Base-by-base conservation (phyloP, 371 early-diverging fungal genomes). In the Rhizomucor pusillus region DNA sequence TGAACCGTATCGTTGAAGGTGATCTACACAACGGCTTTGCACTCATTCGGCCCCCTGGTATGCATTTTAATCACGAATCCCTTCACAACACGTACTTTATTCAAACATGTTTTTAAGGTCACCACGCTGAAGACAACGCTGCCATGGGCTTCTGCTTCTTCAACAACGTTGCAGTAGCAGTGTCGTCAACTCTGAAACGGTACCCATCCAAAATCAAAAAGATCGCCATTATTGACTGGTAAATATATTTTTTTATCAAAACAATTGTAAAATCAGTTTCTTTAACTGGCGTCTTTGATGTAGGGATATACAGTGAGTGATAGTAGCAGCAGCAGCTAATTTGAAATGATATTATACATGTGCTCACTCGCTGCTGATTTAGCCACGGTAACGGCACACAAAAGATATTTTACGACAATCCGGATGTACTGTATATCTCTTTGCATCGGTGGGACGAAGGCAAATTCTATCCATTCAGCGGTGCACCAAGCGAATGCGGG, bases 121-220 rank as follows among this genome's bases (percentile, higher is more conserved):
- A 87, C 64, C 87, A 87, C 52, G 85, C 87, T 16, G 86, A 87
- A 63, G 71, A 77, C 43, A 77, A 84, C 54, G 70, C 68, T 29
- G 85, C 82, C 12, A 87, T 83, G 87, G 87, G 87, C 5, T 87
- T 80, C 59, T 87, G 87, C 44, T 80, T 83, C 47, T 85, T 79
- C 60, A 87, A 87, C 59, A 87, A 86, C 58, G 85, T 84, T 6
- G 87, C 85, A 13, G 80, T 86, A 29, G 82, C 87, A 9, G 86
- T 79, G 11, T 67, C 77, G 12, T 57, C 73, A 18, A 75, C 80
- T 0, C 36, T 84, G 22, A 69, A 72, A 20, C 75, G 70, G 52
- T 72, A 81, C 54, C 69, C 81, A 0, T 50, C 67, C 19, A 72
- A 63, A 11, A 69, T 82, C 12, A 69, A 75, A 54, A 80, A 78